These are phyloP conservation scores for Penicillium sp. DNA, from an alignment of 2,329 filamentous ascomycete genomes.

Conservation along the genomic window DNA sequence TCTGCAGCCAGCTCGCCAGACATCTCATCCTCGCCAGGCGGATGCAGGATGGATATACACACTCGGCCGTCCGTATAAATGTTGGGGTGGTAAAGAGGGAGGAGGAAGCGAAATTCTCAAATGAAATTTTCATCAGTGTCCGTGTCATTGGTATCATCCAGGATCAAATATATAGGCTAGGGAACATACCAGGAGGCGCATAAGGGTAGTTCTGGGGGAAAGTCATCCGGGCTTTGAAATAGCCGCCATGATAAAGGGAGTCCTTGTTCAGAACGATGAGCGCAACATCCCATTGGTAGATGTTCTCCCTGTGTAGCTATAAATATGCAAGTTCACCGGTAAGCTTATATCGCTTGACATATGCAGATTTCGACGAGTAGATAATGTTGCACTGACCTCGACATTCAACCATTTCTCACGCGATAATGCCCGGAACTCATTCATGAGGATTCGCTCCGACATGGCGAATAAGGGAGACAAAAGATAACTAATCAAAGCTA, in stretches of 20 bases:
- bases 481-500: neutral
- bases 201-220: slow-evolving; percentile 90
- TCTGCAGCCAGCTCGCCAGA: slow-evolving; percentile 88
- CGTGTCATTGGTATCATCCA: neutral
- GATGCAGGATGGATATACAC: slow-evolving; percentile 95
- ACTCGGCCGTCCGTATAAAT: slow-evolving; percentile 87
- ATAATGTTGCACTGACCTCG: slow-evolving; percentile 59
- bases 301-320: slow-evolving; percentile 74
- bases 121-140: neutral
- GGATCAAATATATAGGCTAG: neutral
- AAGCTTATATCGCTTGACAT: neutral
- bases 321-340: slow-evolving; percentile 3
- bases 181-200: slow-evolving; percentile 65
- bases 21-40: slow-evolving; percentile 86
- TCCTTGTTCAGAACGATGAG: slow-evolving; percentile 92
- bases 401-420: slow-evolving; percentile 95
- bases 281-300: slow-evolving; percentile 83
- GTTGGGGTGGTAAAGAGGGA: slow-evolving; percentile 85
- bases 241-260: slow-evolving; percentile 87
- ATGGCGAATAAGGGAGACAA: slow-evolving; percentile 27
- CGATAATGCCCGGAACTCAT: slow-evolving; percentile 75
- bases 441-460: slow-evolving; percentile 82
- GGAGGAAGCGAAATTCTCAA: slow-evolving; percentile 75
- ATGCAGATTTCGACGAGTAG: neutral
- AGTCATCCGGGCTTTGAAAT: slow-evolving; percentile 84